Percentiles rank a stretch among this genome's conserved stretches.
Evolutionary conservation across 2,329 filamentous ascomycete species (phyloP).

Genomic region (Neopestalotiopsis clavispora): DNA sequence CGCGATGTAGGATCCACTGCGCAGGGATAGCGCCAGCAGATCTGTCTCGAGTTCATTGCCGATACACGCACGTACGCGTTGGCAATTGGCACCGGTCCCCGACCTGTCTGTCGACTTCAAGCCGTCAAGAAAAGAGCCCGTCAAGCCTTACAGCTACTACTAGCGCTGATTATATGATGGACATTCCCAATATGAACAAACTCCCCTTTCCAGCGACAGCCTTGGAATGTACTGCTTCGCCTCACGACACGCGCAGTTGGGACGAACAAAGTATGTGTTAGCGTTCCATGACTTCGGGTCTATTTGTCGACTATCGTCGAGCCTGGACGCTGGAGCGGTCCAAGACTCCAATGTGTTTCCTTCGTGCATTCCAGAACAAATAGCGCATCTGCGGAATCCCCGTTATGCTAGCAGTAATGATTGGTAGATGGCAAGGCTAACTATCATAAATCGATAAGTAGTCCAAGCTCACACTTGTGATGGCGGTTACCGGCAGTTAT

Average conservation of each 20-base stretch:
- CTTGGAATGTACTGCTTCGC: not conserved
- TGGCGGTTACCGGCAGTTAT: too few relatives aligned
- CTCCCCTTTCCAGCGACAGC: not conserved
- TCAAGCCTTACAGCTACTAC: not conserved
- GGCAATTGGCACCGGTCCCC: not conserved
- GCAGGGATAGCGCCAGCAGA: not conserved
- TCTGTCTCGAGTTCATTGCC: constrained; percentile 2
- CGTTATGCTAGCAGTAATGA: not conserved
- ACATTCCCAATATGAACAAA: not conserved
- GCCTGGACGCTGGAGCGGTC: not conserved
- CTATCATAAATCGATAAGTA: not conserved
- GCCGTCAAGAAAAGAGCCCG: too few relatives aligned
- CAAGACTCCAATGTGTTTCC: not conserved
- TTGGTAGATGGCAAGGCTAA: not conserved
- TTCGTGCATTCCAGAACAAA: not conserved
- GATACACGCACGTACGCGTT: not conserved
- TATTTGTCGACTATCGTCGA: not conserved
- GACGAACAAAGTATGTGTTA: not conserved
- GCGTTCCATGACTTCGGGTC: constrained; percentile 1
- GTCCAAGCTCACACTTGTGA: too few relatives aligned
- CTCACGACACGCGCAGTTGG: not conserved
- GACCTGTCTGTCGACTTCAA: not conserved
- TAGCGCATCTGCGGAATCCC: not conserved
- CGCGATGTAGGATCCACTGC: not conserved
- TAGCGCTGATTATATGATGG: not conserved